Conservation (phyloP, 371 early-diverging fungal genomes). For the Apophysomyces ossiformis region DNA sequence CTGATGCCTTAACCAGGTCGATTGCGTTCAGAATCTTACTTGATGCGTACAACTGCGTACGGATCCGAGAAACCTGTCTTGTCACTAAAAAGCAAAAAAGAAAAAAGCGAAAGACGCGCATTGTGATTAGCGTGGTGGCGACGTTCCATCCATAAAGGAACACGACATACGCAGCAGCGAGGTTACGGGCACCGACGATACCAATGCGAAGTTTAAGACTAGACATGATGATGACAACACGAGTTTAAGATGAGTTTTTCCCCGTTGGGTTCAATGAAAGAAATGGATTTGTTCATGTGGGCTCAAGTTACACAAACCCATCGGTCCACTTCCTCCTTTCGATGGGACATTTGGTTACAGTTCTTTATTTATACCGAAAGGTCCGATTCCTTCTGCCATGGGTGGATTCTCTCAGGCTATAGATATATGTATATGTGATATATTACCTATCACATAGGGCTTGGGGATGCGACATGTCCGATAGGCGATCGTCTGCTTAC, state of each 20-base stretch:
- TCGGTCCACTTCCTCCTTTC: neutral
- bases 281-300: conserved; percentile 9
- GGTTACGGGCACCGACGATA: conserved; percentile 29
- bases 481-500: too few species aligned
- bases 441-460: too few species aligned
- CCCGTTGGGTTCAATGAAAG: neutral
- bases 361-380: neutral
- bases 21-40: conserved; percentile 27
- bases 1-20: too few species aligned
- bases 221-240: conserved; percentile 21
- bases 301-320: conserved; percentile 1
- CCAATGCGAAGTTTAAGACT: conserved; percentile 34
- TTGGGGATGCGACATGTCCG: too few species aligned
- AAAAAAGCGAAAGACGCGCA: neutral
- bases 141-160: neutral
- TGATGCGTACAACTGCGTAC: conserved; percentile 54
- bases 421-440: too few species aligned
- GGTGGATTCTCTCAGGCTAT: too few species aligned
- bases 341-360: neutral
- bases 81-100: conserved; percentile 31
- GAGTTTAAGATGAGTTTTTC: neutral
- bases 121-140: neutral
- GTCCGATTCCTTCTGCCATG: neutral
- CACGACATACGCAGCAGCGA: conserved; percentile 43
- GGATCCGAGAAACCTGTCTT: conserved; percentile 70